Evolutionary conservation across 345 rosid genomes (phyloP), one percentile per base, ranked within the genome.

Genomic region (Psidium guajava): DNA sequence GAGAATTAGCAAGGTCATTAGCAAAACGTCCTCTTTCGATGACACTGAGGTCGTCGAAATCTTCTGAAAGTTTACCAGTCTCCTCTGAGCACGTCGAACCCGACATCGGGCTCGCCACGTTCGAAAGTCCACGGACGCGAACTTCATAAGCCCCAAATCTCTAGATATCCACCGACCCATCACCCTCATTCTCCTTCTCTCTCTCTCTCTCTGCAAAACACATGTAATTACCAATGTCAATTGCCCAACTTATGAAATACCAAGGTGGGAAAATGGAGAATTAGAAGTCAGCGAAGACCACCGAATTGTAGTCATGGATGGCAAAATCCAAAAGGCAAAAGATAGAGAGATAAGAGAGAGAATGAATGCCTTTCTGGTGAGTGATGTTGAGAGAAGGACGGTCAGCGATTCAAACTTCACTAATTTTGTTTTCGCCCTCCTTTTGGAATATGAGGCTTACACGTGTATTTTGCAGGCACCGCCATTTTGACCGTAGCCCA

Each of bases 401-500:
- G 77, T 69, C 77, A 69, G 77, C 77, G 77, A 69, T 69, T 69
- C 77, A 69, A 69, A 69, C 77, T 32, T 69, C 77, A 28, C 74
- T 28, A 3, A 28, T 61, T 16, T 4, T 69, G 24, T 36, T 18
- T 69, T 3, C 9, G 77, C 0, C 3, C 47, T 10, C 1, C 25
- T 18, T 18, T 69, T 24, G 89, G 88, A 85, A 57, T 59, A 82
- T 87, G 44, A 87, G 91, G 91, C 92, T 36, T 87, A 89, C 94
- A 95, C 94, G 93, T 95, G 98, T 83, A 86, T 69, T 0, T 1
- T 28, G 85, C 87, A 82, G 96, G 95, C 94, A 94, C 98, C 97
- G 98, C 87, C 96, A 85, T 91, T 85, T 94, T 95, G 97, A 95
- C 98, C 94, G 89, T 85, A 80, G 93, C 91, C 92, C 93, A 90